Evolutionary conservation across 2,329 filamentous ascomycete genomes (phyloP).

Genomic region (Zasmidium cellare): DNA sequence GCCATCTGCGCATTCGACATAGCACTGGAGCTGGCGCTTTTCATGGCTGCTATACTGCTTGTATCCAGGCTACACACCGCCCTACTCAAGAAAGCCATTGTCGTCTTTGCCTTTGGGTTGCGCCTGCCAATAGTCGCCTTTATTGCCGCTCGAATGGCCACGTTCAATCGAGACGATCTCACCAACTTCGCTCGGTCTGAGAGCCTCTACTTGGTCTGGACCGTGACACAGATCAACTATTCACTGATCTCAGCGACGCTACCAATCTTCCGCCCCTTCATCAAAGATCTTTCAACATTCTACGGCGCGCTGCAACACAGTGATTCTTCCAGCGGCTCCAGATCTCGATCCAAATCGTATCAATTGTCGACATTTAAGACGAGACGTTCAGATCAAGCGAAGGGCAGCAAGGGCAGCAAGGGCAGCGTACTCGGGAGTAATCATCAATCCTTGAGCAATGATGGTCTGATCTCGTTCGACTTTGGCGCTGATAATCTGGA

Average conservation of each 20-base stretch:
- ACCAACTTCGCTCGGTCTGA: slow-evolving; percentile 9
- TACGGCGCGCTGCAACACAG: slow-evolving; percentile 15
- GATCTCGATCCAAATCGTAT: slow-evolving; percentile 5
- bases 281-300: slow-evolving; percentile 17
- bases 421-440: background rate
- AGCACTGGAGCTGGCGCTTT: slow-evolving; percentile 12
- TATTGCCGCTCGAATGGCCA: slow-evolving; percentile 14
- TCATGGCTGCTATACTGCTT: slow-evolving; percentile 13
- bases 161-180: slow-evolving; percentile 3
- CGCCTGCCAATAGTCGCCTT: slow-evolving; percentile 17
- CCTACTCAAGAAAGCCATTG: slow-evolving; percentile 14
- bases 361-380: slow-evolving; percentile 8
- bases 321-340: slow-evolving; percentile 5
- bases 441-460: background rate
- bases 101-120: slow-evolving; percentile 16
- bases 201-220: slow-evolving; percentile 19
- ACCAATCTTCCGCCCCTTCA: slow-evolving; percentile 12
- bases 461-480: slow-evolving; percentile 6
- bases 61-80: slow-evolving; percentile 11
- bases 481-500: slow-evolving; percentile 3
- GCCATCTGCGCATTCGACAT: slow-evolving; percentile 13
- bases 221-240: slow-evolving; percentile 19
- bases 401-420: background rate
- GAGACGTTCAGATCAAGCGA: slow-evolving; percentile 1
- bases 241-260: slow-evolving; percentile 15